Evolutionary conservation across 2,329 filamentous ascomycete genomes (phyloP), one percentile per base, ranked within the genome.

Genomic region (Neofusicoccum kwambonambiense): DNA sequence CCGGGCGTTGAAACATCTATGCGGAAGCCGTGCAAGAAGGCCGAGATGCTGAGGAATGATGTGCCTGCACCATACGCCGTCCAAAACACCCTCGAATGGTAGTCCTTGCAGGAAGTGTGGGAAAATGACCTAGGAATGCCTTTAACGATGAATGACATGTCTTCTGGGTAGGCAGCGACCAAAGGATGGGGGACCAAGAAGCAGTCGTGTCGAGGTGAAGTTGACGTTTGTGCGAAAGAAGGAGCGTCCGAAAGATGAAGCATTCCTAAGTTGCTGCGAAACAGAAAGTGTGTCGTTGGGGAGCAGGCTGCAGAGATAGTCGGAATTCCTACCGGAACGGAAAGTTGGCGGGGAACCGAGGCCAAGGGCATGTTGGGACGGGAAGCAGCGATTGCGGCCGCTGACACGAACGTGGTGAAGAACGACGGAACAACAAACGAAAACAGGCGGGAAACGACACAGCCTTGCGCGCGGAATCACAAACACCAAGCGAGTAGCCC

Each of bases 311-410:
- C 39, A 57, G 35, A 44, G 39, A 58, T 60, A 47, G 42, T 47
- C 17, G 56, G 42, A 45, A 37, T 47, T 47, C 56, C 39, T 58
- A 17, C 54, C 54, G 42, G 56, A 35, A 47, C 56, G 56, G 56
- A 60, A 47, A 15, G 56, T 12, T 37, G 56, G 56, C 56, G 56
- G 56, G 56, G 56, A 60, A 60, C 56, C 56, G 56, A 60, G 31
- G 6, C 22, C 6, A 9, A 19, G 19, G 31, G 27, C 22, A 44
- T 39, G 27, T 31, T 31, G 27, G 27, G 54, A 22, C 35, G 54
- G 41, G 54, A n/a, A 45, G 11, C 17, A 45, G 12, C 17, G 8
- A 31, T 11, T 41, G 51, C 51, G 51, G 31, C 52, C 35, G 52
- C 35, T 56, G 52, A 56, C 35, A 56, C 41, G 12, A 44, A 42